phyloP scores from a whole-genome alignment of 2,329 filamentous ascomycete genomes.

The Talaromyces sp. region DNA sequence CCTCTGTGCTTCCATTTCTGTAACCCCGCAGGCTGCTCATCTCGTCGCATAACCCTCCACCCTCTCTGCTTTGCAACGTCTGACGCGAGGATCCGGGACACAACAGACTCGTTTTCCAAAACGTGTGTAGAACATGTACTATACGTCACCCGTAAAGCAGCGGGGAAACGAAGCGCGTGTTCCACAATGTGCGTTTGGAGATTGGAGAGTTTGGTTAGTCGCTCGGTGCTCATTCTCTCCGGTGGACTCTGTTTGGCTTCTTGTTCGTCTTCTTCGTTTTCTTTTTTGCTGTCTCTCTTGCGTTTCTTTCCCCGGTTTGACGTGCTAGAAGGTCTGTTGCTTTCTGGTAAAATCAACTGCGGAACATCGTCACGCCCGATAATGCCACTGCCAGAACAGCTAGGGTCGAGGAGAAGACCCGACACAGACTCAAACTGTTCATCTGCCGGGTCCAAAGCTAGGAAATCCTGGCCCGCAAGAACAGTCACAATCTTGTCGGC shows the following conservation, averaged over 20 bases:
- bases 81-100: constrained; percentile 66
- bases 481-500: constrained; percentile 64
- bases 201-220: constrained; percentile 68
- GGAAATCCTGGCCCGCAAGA: constrained; percentile 76
- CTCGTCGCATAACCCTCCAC: constrained; percentile 71
- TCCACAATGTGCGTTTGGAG: constrained; percentile 79
- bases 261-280: constrained; percentile 20
- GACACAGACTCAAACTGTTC: constrained; percentile 65
- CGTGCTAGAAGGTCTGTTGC: constrained; percentile 11
- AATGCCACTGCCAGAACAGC: constrained; percentile 93
- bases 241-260: constrained; percentile 32
- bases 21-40: constrained; percentile 73
- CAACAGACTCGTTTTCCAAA: constrained; percentile 84
- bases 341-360: constrained; percentile 57
- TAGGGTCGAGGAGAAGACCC: constrained; percentile 82
- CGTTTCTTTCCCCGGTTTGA: constrained; percentile 35
- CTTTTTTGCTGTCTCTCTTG: constrained; percentile 26
- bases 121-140: constrained; percentile 88
- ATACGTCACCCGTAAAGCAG: constrained; percentile 74
- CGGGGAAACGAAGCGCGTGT: constrained; percentile 79
- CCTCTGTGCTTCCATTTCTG: constrained; percentile 68
- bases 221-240: constrained; percentile 53
- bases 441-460: constrained; percentile 65
- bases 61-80: constrained; percentile 61
- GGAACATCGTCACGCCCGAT: constrained; percentile 80